These are phyloP conservation scores for Picea mariana DNA, from an alignment of 83 land plant species.

Conservation along the genomic window DNA sequence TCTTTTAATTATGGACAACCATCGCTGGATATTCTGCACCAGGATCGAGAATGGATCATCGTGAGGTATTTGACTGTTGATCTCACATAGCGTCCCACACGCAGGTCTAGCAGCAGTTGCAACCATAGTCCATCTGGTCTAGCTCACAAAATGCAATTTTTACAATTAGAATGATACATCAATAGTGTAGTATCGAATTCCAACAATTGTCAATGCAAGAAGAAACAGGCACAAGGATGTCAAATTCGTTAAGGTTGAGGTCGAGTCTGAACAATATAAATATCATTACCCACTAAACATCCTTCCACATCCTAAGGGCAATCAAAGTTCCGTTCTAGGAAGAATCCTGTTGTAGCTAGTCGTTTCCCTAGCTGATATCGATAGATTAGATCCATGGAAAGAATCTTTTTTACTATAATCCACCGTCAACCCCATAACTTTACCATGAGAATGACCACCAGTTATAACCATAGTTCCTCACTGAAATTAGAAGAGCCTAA, in stretches of 20 bases:
- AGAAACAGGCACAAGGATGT: no score
- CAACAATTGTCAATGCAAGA: no score
- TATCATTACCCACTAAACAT: slow-evolving; percentile 78
- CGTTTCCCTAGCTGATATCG: slow-evolving; percentile 64
- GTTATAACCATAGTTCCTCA: slow-evolving; percentile 69
- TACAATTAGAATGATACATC: no score
- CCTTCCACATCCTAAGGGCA: slow-evolving; percentile 94
- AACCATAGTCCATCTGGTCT: no score
- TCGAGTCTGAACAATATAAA: slow-evolving; percentile 85
- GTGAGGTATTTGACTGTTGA: no score
- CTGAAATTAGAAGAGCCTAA: slow-evolving; percentile 94
- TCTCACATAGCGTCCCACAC: no score
- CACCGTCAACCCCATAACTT: slow-evolving; percentile 52
- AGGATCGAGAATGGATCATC: no score
- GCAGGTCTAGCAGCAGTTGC: no score
- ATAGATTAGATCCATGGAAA: slow-evolving; percentile 56
- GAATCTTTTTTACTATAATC: slow-evolving; percentile 78
- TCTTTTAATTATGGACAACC: no score
- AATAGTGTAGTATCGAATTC: no score
- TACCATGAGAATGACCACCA: slow-evolving; percentile 76
- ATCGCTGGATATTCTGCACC: no score
- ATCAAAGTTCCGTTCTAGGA: slow-evolving; percentile 80
- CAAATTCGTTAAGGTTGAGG: slow-evolving; percentile 59
- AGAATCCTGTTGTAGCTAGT: slow-evolving; percentile 11
- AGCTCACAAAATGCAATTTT: no score